These are phyloP conservation scores for Apiotrichum laibachii DNA, from an alignment of 1,284 basidiomycete genomes.

Conservation along the genomic window DNA sequence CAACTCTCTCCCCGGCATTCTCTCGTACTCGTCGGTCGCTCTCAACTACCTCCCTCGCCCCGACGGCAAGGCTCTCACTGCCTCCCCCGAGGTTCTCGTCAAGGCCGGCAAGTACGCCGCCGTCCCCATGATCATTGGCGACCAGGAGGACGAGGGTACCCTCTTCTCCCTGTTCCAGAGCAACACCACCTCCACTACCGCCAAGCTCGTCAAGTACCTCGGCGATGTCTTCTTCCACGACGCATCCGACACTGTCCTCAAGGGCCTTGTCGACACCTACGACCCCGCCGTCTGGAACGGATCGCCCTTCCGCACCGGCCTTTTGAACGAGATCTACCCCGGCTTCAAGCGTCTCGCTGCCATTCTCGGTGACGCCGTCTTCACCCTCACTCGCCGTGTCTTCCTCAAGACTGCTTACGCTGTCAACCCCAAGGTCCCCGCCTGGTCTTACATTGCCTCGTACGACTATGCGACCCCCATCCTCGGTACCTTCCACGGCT, in stretches of 20 bases:
- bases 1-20: conserved; percentile 16
- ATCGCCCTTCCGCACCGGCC: conserved; percentile 18
- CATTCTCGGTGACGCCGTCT: conserved; percentile 16
- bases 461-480: conserved; percentile 19
- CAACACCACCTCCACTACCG: conserved; percentile 22
- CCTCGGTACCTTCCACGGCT: conserved; percentile 21
- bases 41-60: conserved; percentile 56
- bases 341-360: conserved; percentile 24
- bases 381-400: conserved; percentile 21
- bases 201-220: conserved; percentile 21
- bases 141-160: conserved; percentile 27
- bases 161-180: conserved; percentile 33
- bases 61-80: conserved; percentile 57
- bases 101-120: conserved; percentile 12
- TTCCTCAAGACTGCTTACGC: conserved; percentile 3
- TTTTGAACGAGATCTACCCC: conserved; percentile 20
- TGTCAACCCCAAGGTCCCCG: conserved; percentile 15
- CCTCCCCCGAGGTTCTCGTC: conserved; percentile 43
- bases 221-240: conserved; percentile 24
- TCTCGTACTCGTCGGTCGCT: conserved; percentile 21
- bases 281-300: conserved; percentile 25
- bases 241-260: conserved; percentile 19
- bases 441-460: conserved; percentile 23
- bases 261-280: conserved; percentile 31
- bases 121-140: conserved; percentile 24